Evolutionary conservation across 768 basidiomycete genomes (phyloP), one percentile per base, ranked within the genome.

Genomic region (Boletus sp.): DNA sequence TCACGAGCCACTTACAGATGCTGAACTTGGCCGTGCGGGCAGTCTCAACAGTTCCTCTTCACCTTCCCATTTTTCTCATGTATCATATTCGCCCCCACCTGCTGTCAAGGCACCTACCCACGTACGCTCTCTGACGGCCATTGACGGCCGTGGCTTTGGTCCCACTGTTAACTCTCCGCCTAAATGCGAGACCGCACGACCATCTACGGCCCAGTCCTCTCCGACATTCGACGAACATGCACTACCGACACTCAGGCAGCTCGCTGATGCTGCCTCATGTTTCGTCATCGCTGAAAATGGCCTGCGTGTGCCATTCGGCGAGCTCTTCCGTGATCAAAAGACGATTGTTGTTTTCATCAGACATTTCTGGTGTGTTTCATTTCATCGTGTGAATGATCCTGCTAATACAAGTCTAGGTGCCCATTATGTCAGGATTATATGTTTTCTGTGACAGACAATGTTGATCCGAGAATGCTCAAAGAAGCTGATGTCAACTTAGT

Each of bases 371-470:
- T 81, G 47, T 54, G 68, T 59, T 23, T 10, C 41, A 45, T 40
- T 37, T 21, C 45, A 25, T 49, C 50, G 43, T 53, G 45, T 32
- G 54, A 54, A 55, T 11, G 15, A 47, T 14, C 17, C 19, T 44
- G 27, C 42, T 60, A 45, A 58, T 48, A 49, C 23, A n/a, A 0
- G 6, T 42, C 5, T 39, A 81, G 83, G 80, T 94, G 92, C 65
- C 86, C 89, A 0, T 71, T 84, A 13, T 92, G 90, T 69, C 90
- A 93, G 64, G 93, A 96, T 68, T 97, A 95, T 69, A 83, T 94
- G 78, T 76, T 81, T 39, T 85, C 83, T 33, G 77, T 90, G 58
- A 72, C 74, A 71, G 74, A 66, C 48, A 75, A 79, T 43, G 68
- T 84, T 58, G 57, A 80, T 59, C 66, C 73, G 53, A 74, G 75